Conservation (phyloP, 164 flowering plant species). For the Platanus orientalis region DNA sequence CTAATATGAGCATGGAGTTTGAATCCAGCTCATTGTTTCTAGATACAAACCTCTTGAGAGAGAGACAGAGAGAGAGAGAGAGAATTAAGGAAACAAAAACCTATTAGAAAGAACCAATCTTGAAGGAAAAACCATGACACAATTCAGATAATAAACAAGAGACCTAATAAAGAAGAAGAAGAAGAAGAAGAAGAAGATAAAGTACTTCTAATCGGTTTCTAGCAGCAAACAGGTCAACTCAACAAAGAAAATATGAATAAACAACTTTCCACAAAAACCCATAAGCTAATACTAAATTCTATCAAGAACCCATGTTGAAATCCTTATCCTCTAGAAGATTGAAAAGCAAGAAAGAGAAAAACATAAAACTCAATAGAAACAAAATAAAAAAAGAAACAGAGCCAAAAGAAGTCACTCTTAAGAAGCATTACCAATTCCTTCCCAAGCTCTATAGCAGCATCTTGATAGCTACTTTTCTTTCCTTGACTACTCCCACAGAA, state of each 20-base stretch:
- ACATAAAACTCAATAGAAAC: neutral
- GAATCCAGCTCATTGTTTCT: too few relatives aligned
- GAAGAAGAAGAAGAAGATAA: neutral
- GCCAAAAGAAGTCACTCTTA: neutral
- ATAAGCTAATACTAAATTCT: neutral
- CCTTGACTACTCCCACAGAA: slow-evolving; percentile 99
- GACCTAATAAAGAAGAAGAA: too few relatives aligned
- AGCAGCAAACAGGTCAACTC: neutral
- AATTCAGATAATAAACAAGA: neutral
- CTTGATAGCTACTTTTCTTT: slow-evolving; percentile 86
- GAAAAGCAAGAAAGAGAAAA: neutral
- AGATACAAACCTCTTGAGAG: too few relatives aligned
- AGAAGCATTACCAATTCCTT: slow-evolving; percentile 61
- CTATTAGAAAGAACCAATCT: neutral
- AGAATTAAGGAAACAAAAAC: neutral
- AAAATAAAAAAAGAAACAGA: neutral
- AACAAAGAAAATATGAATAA: neutral
- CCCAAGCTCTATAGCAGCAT: slow-evolving; percentile 93
- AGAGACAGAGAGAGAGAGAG: too few relatives aligned
- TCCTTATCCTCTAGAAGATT: neutral
- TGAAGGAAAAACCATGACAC: neutral
- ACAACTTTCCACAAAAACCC: neutral
- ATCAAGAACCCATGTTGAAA: neutral
- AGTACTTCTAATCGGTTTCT: neutral
- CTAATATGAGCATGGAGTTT: neutral